Percentiles rank a stretch among this genome's conserved stretches.
Conservation (phyloP, 2,329 filamentous ascomycete species). For the Botrytis pseudocinerea region DNA sequence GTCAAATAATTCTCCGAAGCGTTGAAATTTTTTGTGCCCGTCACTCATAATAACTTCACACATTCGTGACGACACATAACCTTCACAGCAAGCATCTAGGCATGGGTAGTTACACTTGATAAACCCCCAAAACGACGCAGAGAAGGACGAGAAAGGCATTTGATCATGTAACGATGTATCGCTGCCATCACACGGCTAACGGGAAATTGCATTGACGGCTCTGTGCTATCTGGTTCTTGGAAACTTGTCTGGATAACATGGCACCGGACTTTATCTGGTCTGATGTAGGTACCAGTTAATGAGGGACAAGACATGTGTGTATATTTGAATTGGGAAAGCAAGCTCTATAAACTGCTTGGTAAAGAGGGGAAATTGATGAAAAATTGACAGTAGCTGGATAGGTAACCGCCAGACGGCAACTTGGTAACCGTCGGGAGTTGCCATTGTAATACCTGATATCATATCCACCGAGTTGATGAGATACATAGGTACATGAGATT, state of each 20-base stretch:
- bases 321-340: slow-evolving; percentile 16
- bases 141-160: slow-evolving; percentile 22
- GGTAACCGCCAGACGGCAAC: slow-evolving; percentile 19
- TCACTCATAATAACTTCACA: slow-evolving; percentile 6
- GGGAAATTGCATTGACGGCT: slow-evolving; percentile 23
- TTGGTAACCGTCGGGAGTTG: slow-evolving; percentile 18
- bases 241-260: slow-evolving; percentile 15
- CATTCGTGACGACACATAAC: not conserved
- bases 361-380: slow-evolving; percentile 17
- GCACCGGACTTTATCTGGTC: slow-evolving; percentile 18
- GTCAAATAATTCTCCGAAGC: slow-evolving; percentile 20
- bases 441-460: slow-evolving; percentile 17
- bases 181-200: slow-evolving; percentile 18
- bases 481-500: slow-evolving; percentile 10
- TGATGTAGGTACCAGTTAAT: slow-evolving; percentile 23
- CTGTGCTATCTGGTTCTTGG: slow-evolving; percentile 20
- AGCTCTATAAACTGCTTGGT: slow-evolving; percentile 3
- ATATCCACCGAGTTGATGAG: not conserved
- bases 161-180: slow-evolving; percentile 19
- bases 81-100: slow-evolving; percentile 12
- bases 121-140: slow-evolving; percentile 4
- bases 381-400: slow-evolving; percentile 1
- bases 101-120: slow-evolving; percentile 19
- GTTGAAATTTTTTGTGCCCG: slow-evolving; percentile 10
- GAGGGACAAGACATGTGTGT: slow-evolving; percentile 15